Base-by-base conservation (phyloP, 2,329 filamentous ascomycete genomes). In the Aspergillus fructus region DNA sequence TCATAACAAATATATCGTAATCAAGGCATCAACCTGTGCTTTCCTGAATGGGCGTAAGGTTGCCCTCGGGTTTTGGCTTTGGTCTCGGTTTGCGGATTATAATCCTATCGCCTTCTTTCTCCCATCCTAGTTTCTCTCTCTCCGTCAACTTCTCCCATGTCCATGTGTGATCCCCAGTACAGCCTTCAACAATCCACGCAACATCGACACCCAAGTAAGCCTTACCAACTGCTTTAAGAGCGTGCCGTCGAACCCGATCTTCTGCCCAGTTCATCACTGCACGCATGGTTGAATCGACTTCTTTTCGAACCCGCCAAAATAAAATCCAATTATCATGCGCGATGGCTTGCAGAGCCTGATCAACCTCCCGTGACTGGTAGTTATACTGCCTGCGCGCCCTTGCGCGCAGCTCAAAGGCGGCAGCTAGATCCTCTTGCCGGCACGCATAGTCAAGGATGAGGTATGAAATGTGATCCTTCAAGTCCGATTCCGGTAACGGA, bases 361-460 rank as follows among this genome's bases (percentile, higher is more conserved):
- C 86, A 1, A 97, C 81, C 53, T 87, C 84, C n/a, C 80, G 71
- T 68, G 91, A 90, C 47, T 78, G 78, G 55, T 92, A 82, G 7
- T 73, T 73, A 72, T 89, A 89, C 23, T 76, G 68, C 24, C 60
- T 64, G 39, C 71, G 76, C 40, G 75, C 74, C 21, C 69, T 71
- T 51, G 83, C 77, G 54, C 87, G 84, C 54, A 92, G 77, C 3
- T 83, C 79, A 68, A 89, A 91, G 1, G 93, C 94, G 54, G 88
- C 85, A 2, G 83, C 81, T 24, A 96, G 77, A 63, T 96, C 85
- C 12, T 84, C 82, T 63, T 93, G 86, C 23, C 94, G 87, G 71
- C 94, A 97, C 5, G 92, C 92, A 41, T 92, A 84, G 75, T 99
- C 94, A 24, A 99, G 83, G 49, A 97, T 86, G 24, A 91, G 81